These are phyloP conservation scores for Neopestalotiopsis rosae DNA, from an alignment of 2,329 filamentous ascomycete genomes.

Conservation along the genomic window DNA sequence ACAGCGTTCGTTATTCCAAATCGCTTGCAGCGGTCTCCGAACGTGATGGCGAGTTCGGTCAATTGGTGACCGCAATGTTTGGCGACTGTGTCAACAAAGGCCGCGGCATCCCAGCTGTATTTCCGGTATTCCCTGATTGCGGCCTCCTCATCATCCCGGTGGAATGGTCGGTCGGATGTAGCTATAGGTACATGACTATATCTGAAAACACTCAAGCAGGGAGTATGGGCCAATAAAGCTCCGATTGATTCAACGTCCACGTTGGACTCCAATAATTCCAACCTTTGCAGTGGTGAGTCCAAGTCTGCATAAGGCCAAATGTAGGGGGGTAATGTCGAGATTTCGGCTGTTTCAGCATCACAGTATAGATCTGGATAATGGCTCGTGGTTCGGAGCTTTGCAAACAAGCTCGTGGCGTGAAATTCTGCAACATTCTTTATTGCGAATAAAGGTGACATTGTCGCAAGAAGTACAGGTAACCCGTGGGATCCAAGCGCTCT, in stretches of 20 bases:
- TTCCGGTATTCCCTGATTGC: conserved; percentile 6
- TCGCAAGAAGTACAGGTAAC: conserved; percentile 6
- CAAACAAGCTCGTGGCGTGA: background rate
- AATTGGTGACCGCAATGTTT: conserved; percentile 22
- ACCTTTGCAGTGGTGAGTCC: conserved; percentile 18
- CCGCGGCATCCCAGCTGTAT: conserved; percentile 22
- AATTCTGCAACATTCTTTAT: conserved; percentile 7
- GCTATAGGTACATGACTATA: conserved; percentile 19
- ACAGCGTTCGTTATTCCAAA: conserved; percentile 17
- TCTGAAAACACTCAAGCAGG: conserved; percentile 19
- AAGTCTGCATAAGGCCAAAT: conserved; percentile 20
- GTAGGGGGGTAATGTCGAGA: conserved; percentile 9
- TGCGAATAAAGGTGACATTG: conserved; percentile 18
- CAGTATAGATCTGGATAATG: too few relatives aligned
- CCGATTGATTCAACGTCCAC: conserved; percentile 20
- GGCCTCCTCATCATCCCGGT: background rate
- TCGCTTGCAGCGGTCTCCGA: conserved; percentile 5
- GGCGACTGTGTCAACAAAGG: conserved; percentile 23
- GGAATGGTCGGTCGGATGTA: background rate
- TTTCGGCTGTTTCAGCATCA: background rate
- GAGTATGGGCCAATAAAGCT: conserved; percentile 23
- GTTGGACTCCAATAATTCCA: conserved; percentile 19
- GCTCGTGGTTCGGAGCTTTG: background rate
- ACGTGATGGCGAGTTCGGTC: conserved; percentile 22
- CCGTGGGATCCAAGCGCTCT: background rate